These are phyloP conservation scores for Ceratocystis huliohia DNA, from an alignment of 2,329 filamentous ascomycete genomes.

Conservation along the genomic window DNA sequence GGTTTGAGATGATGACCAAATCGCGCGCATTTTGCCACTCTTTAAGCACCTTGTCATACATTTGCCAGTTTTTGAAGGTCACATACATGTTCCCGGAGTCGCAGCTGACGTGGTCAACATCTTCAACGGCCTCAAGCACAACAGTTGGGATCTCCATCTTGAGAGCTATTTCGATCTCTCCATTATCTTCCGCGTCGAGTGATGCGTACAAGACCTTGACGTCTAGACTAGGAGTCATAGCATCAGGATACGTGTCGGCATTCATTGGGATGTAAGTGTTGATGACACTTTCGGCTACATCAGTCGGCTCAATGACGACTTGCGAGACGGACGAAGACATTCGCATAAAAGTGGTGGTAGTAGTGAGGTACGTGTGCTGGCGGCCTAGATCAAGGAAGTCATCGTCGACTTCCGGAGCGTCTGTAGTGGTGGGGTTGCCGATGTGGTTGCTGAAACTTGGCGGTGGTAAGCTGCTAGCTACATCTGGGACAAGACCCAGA, in stretches of 20 bases:
- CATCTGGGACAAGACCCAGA: not conserved
- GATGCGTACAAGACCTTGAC: constrained; percentile 21
- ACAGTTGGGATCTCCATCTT: constrained; percentile 23
- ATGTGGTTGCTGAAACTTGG: not conserved
- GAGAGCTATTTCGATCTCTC: constrained; percentile 24
- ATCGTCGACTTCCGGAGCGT: not conserved
- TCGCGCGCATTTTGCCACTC: constrained; percentile 21
- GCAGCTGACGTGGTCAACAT: constrained; percentile 22
- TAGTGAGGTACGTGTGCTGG: not conserved
- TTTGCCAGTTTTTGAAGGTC: constrained; percentile 20
- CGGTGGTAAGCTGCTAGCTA: not conserved
- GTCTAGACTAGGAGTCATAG: not conserved
- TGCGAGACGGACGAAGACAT: constrained; percentile 5
- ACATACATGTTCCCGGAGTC: constrained; percentile 21
- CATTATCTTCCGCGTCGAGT: constrained; percentile 19
- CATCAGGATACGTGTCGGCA: constrained; percentile 21
- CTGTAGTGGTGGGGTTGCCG: not conserved
- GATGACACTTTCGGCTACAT: constrained; percentile 14
- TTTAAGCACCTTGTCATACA: constrained; percentile 22
- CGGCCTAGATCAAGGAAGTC: not conserved
- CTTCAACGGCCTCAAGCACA: constrained; percentile 23
- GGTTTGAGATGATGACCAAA: constrained; percentile 34
- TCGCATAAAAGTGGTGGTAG: not conserved
- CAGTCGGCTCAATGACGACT: not conserved
- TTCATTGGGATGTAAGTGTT: constrained; percentile 22